Base-by-base conservation (phyloP, 306 rosid species). In the Prunus salicina region DNA sequence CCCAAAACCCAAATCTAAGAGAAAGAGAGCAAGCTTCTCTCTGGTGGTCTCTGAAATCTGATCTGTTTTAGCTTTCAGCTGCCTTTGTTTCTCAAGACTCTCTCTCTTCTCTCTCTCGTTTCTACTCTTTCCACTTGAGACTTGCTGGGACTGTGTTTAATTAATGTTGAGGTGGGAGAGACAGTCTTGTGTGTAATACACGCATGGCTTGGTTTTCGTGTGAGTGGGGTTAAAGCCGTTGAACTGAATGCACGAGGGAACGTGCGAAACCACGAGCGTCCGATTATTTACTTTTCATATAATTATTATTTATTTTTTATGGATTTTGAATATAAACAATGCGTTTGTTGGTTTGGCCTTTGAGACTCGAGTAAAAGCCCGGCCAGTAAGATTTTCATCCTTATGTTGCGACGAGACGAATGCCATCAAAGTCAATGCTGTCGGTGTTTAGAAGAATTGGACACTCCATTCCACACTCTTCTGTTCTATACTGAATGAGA, bases 61-160 rank as follows among this genome's bases (percentile, higher is more conserved):
- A 73, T 83, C 83, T 74, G 81, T 57, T 28, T 41, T 30, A 14
- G 43, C 8, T 62, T 8, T 5, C 62, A 56, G 69, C 13, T 50
- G 52, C 25, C 53, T 53, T 55, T n/a, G 62, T 25, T 28, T 20
- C 46, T 38, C 63, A 38, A 38, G 43, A 38, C 43, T 38, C 43
- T 38, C 43, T 38, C 38, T 0, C 41, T 4, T 0, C 38, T 34
- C 9, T 38, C 1, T 0, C 43, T 38, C 1, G 10, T 38, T 7
- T 38, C 43, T 38, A 38, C 43, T 38, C 43, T 38, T 71, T 6
- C 50, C 12, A 19, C 67, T 57, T 72, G 0, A 19, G 22, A 12
- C 66, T 71, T 24, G 51, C 16, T 16, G 19, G 46, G 46, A 25
- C 38, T 8, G 1, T 71, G 32, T 2, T 51, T 32, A 43, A 2